Percentiles rank a stretch among this genome's conserved stretches.
phyloP scores from a whole-genome alignment of 768 basidiomycete species.

The Melanogaster broomeanus region DNA sequence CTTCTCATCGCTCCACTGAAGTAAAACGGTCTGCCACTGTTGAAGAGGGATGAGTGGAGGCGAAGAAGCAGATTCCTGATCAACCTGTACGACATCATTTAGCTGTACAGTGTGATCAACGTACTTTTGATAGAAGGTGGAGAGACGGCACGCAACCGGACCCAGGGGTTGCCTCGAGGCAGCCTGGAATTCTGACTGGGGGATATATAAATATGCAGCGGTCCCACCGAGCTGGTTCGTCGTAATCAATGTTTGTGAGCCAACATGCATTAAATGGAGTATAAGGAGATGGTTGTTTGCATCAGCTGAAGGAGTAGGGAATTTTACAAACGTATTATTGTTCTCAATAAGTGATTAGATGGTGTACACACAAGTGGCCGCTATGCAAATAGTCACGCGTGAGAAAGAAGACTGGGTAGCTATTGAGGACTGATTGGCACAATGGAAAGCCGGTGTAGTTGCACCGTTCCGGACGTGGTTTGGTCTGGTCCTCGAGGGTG shows the following conservation, averaged over 20 bases:
- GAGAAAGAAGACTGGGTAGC: constrained; percentile 16
- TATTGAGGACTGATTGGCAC: constrained; percentile 2
- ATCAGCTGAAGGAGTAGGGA: background rate
- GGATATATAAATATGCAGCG: constrained; percentile 7
- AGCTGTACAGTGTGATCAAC: constrained; percentile 13
- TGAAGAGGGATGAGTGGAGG: background rate
- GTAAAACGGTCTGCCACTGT: background rate
- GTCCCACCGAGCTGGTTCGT: constrained; percentile 14
- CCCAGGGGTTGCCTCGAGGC: constrained; percentile 25
- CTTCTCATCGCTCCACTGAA: background rate
- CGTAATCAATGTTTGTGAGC: constrained; percentile 2
- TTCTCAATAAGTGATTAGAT: background rate
- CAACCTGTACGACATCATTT: background rate
- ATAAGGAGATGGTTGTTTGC: background rate
- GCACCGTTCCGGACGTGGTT: constrained; percentile 12
- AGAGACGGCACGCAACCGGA: background rate
- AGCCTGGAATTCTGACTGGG: background rate
- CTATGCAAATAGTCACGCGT: constrained; percentile 13
- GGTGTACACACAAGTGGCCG: constrained; percentile 9
- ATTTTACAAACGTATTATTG: background rate
- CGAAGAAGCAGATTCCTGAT: background rate
- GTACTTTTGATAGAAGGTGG: constrained; percentile 12
- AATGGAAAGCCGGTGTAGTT: constrained; percentile 13
- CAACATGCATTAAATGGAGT: background rate
- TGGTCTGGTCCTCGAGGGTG: constrained; percentile 27